Evolutionary conservation across 164 flowering plant species (phyloP).

Genomic region (Malania oleifera): DNA sequence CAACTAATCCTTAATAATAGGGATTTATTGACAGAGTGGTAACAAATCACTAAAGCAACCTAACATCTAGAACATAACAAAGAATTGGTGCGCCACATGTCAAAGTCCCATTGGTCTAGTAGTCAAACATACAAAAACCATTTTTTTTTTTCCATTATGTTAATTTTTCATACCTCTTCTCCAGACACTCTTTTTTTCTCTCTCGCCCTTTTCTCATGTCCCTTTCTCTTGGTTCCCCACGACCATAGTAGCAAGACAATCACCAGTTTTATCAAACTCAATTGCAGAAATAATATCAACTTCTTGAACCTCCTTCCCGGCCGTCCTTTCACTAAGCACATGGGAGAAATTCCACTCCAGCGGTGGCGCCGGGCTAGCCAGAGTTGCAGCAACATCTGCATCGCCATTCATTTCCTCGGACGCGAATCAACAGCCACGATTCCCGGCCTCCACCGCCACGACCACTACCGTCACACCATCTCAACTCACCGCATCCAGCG

Average conservation of each 20-base stretch:
- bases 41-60: too few relatives aligned
- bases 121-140: too few relatives aligned
- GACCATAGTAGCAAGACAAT: constrained; percentile 96
- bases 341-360: constrained; percentile 80
- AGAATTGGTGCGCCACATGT: too few relatives aligned
- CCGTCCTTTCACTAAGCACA: constrained; percentile 69
- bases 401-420: constrained; percentile 37
- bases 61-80: too few relatives aligned
- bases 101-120: too few relatives aligned
- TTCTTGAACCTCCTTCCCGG: constrained; percentile 78
- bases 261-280: constrained; percentile 96
- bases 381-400: constrained; percentile 34
- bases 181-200: too few relatives aligned
- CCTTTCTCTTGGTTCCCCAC: too few relatives aligned
- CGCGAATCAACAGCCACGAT: neutral
- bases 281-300: constrained; percentile 98
- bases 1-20: too few relatives aligned
- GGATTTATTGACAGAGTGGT: too few relatives aligned
- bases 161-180: too few relatives aligned
- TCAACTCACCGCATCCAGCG: neutral
- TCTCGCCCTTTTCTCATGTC: too few relatives aligned
- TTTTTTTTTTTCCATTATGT: too few relatives aligned
- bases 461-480: neutral
- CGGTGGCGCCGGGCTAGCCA: constrained; percentile 34
- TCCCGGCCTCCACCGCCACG: neutral